These are phyloP conservation scores for Trichoderma reesei DNA, from an alignment of 495 filamentous ascomycete genomes.

Conservation along the genomic window DNA sequence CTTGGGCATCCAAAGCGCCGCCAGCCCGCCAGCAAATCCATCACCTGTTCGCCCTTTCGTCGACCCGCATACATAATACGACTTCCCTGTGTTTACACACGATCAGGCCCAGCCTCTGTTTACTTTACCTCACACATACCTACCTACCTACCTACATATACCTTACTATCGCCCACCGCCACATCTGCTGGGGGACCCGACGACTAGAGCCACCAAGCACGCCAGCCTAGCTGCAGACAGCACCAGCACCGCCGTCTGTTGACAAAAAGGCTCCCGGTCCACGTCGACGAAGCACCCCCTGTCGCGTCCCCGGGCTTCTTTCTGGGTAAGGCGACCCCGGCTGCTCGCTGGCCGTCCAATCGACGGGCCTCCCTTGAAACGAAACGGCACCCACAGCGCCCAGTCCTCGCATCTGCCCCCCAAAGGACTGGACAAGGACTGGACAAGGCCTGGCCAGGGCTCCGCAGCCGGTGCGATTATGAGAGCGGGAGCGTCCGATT, in stretches of 20 bases:
- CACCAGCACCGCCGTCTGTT: neutral
- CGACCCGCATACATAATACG: too few relatives aligned
- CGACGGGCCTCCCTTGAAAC: neutral
- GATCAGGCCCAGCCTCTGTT: too few relatives aligned
- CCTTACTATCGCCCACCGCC: neutral
- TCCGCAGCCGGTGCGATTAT: conserved; percentile 5
- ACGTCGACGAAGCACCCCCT: too few relatives aligned
- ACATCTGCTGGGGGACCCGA: neutral
- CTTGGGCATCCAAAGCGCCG: too few relatives aligned
- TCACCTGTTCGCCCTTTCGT: too few relatives aligned
- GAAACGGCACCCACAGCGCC: conserved; percentile 1
- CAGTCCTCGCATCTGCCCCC: neutral
- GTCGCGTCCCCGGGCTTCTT: neutral
- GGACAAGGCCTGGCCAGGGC: neutral
- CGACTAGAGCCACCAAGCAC: neutral
- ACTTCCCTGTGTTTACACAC: too few relatives aligned
- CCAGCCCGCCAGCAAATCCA: too few relatives aligned
- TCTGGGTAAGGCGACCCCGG: neutral
- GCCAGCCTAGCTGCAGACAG: neutral
- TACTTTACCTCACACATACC: neutral
- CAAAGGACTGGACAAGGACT: neutral
- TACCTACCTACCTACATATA: neutral
- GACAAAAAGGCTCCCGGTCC: neutral
- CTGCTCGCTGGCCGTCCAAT: neutral
- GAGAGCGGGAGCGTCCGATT: conserved; percentile 1